These are phyloP conservation scores for Tolypocladium tropicale DNA, from an alignment of 2,329 filamentous ascomycete species.

Conservation along the genomic window DNA sequence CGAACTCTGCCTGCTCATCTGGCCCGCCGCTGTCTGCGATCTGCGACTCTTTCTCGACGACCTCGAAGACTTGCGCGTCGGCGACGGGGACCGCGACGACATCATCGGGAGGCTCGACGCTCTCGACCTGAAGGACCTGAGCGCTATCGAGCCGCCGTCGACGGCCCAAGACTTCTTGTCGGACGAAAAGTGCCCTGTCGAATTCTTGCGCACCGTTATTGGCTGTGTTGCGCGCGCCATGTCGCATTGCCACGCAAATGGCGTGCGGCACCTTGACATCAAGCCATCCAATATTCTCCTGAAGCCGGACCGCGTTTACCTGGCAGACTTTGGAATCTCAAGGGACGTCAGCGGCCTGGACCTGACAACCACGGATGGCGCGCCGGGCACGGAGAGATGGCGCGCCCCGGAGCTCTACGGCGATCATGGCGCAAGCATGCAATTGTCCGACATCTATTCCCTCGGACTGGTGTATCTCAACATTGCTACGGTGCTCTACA, in stretches of 20 bases:
- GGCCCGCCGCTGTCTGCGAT: constrained; percentile 37
- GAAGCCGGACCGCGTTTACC: constrained; percentile 32
- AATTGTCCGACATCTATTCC: constrained; percentile 36
- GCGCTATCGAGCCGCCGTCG: constrained; percentile 20
- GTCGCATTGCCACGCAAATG: constrained; percentile 28
- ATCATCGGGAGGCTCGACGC: constrained; percentile 25
- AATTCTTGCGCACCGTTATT: constrained; percentile 30
- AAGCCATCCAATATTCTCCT: constrained; percentile 39
- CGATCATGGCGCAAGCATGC: constrained; percentile 29
- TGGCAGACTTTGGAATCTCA: constrained; percentile 40
- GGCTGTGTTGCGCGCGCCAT: constrained; percentile 35
- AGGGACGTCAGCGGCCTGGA: constrained; percentile 34
- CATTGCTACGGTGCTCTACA: constrained; percentile 32
- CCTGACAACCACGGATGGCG: constrained; percentile 31
- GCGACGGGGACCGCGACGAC: constrained; percentile 28
- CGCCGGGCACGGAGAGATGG: constrained; percentile 33
- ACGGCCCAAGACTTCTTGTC: constrained; percentile 11
- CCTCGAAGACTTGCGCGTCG: constrained; percentile 27
- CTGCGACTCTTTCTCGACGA: constrained; percentile 31
- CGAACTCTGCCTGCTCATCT: constrained; percentile 34
- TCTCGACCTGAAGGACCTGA: constrained; percentile 26
- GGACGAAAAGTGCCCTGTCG: constrained; percentile 22
- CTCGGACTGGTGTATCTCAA: constrained; percentile 35
- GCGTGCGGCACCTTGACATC: constrained; percentile 35
- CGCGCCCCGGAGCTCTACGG: constrained; percentile 33